phyloP scores from a whole-genome alignment of 2,329 filamentous ascomycete genomes.

The Fusarium sororula region DNA sequence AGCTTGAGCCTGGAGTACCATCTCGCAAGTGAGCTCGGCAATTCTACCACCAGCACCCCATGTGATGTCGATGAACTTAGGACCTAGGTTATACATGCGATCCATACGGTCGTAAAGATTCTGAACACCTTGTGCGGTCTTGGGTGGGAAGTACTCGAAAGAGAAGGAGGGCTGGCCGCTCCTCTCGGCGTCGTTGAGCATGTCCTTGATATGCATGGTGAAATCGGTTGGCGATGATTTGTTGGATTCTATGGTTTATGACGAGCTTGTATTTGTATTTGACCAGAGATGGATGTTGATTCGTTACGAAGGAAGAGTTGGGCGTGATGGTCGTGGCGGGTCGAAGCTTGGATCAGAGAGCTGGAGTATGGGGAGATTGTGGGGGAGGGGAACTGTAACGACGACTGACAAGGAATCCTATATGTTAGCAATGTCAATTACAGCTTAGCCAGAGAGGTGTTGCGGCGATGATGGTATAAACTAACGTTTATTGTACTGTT shows the following conservation, averaged over 20 bases:
- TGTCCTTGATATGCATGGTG: slow-evolving; percentile 95
- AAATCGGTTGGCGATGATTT: slow-evolving; percentile 14
- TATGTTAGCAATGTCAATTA: slow-evolving; percentile 20
- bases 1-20: slow-evolving; percentile 95
- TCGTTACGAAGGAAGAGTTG: not conserved
- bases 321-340: slow-evolving; percentile 10
- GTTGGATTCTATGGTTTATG: not conserved
- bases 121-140: slow-evolving; percentile 96
- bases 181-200: slow-evolving; percentile 83
- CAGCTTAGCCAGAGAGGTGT: not conserved
- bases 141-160: slow-evolving; percentile 99
- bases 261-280: not conserved
- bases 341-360: slow-evolving; percentile 23
- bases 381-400: slow-evolving; percentile 25
- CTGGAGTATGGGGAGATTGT: slow-evolving; percentile 20
- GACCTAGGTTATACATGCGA: slow-evolving; percentile 94
- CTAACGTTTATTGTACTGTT: slow-evolving; percentile 17
- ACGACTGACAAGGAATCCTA: slow-evolving; percentile 10
- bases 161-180: slow-evolving; percentile 89
- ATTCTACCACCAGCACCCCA: slow-evolving; percentile 96
- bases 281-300: not conserved
- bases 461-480: not conserved
- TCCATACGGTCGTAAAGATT: slow-evolving; percentile 99
- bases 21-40: slow-evolving; percentile 93
- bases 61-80: slow-evolving; percentile 97